Evolutionary conservation across 2,329 filamentous ascomycete species (phyloP).

Genomic region (Xenoacremonium recifei): DNA sequence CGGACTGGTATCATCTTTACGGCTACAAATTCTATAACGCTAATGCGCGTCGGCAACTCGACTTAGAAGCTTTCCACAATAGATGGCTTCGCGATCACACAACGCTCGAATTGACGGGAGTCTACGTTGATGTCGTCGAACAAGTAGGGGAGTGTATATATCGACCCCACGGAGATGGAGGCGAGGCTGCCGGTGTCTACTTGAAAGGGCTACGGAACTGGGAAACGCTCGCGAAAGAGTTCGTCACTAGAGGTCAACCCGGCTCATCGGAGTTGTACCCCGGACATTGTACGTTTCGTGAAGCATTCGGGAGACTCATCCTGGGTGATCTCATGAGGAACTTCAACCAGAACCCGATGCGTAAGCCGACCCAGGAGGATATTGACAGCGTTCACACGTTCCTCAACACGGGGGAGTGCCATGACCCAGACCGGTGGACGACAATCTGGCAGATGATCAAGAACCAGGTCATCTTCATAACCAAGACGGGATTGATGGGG

Average conservation of each 20-base stretch:
- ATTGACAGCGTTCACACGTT: slow-evolving; percentile 4
- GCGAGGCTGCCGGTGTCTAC: not conserved
- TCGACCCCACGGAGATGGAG: not conserved
- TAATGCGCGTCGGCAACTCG: slow-evolving; percentile 1
- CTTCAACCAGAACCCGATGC: not conserved
- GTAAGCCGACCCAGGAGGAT: not conserved
- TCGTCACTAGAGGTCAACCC: not conserved
- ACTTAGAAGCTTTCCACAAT: not conserved
- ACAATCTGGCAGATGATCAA: slow-evolving; percentile 5
- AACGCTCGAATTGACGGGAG: slow-evolving; percentile 4
- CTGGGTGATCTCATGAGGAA: slow-evolving; percentile 3
- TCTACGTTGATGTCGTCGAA: slow-evolving; percentile 5
- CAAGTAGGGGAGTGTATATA: slow-evolving; percentile 1
- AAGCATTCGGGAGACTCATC: slow-evolving; percentile 11
- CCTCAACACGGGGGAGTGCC: slow-evolving; percentile 4
- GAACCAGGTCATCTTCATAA: slow-evolving; percentile 8
- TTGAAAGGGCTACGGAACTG: slow-evolving; percentile 2
- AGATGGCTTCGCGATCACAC: not conserved
- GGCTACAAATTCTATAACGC: slow-evolving; percentile 7
- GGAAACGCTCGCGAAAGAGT: slow-evolving; percentile 3
- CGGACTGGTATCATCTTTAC: slow-evolving; percentile 9
- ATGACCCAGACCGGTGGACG: not conserved
- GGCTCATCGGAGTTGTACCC: slow-evolving; percentile 2
- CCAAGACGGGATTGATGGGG: slow-evolving; percentile 8
- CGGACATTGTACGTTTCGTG: slow-evolving; percentile 1